phyloP scores from a whole-genome alignment of 2,329 filamentous ascomycete genomes.

The Aspergillus phoenicis region DNA sequence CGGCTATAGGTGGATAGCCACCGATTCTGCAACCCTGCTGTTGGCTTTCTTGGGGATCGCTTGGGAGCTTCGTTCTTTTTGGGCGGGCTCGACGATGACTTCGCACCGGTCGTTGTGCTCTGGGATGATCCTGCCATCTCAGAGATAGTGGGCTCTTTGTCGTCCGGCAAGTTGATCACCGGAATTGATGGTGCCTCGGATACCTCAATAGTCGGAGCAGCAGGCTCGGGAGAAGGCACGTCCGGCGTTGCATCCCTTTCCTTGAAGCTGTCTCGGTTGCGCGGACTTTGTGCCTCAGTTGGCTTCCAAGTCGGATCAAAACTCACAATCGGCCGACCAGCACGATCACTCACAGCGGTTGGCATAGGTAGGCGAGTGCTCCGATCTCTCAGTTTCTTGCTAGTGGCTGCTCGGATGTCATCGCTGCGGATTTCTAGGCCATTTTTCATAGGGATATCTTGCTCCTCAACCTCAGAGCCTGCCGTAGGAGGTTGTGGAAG shows the following conservation, averaged over 20 bases:
- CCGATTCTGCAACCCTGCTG: slow-evolving; percentile 41
- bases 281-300: slow-evolving; percentile 48
- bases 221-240: slow-evolving; percentile 52
- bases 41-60: slow-evolving; percentile 36
- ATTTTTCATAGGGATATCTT: slow-evolving; percentile 66
- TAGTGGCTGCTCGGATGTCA: slow-evolving; percentile 87
- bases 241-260: slow-evolving; percentile 28
- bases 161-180: slow-evolving; percentile 56
- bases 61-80: slow-evolving; percentile 23
- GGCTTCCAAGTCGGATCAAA: slow-evolving; percentile 82
- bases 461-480: slow-evolving; percentile 35
- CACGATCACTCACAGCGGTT: slow-evolving; percentile 85
- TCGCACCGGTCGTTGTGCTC: slow-evolving; percentile 14
- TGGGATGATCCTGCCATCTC: slow-evolving; percentile 31
- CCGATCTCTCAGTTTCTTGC: slow-evolving; percentile 82
- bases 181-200: slow-evolving; percentile 45
- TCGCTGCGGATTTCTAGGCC: slow-evolving; percentile 82
- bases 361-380: slow-evolving; percentile 86
- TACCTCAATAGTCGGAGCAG: slow-evolving; percentile 33
- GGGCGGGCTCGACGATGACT: slow-evolving; percentile 22
- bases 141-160: slow-evolving; percentile 42
- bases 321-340: slow-evolving; percentile 93
- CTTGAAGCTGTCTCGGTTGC: slow-evolving; percentile 18
- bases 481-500: slow-evolving; percentile 33
- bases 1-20: slow-evolving; percentile 48